These are phyloP conservation scores for Torulaspora globosa DNA, from an alignment of 1,139 yeast species.

Conservation along the genomic window DNA sequence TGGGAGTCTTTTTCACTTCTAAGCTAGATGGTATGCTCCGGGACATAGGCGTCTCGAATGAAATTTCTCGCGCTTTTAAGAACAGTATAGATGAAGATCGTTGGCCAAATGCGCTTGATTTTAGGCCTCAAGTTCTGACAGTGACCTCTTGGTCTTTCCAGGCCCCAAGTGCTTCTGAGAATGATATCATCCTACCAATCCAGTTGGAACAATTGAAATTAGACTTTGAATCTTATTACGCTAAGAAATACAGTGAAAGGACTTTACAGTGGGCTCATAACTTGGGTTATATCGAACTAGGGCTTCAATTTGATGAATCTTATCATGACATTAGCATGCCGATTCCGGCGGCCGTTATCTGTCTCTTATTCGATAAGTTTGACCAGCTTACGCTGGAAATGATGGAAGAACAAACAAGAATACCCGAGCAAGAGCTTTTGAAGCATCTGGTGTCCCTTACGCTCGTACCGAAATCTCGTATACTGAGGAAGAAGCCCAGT, in stretches of 20 bases:
- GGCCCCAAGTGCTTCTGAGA: constrained; percentile 18
- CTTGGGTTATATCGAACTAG: constrained; percentile 75
- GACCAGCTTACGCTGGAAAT: constrained; percentile 55
- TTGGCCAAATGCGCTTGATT: constrained; percentile 31
- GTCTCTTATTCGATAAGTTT: constrained; percentile 61
- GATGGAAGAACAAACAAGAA: constrained; percentile 61
- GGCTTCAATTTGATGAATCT: constrained; percentile 59
- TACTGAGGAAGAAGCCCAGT: constrained; percentile 70
- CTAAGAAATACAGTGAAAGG: constrained; percentile 66
- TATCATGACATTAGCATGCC: constrained; percentile 81
- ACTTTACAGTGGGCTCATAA: constrained; percentile 79
- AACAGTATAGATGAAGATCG: constrained; percentile 47
- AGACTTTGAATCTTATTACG: constrained; percentile 49
- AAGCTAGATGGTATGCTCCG: constrained; percentile 86
- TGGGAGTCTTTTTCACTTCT: constrained; percentile 75
- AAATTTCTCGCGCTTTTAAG: constrained; percentile 17
- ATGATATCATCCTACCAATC: constrained; percentile 50
- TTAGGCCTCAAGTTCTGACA: constrained; percentile 54
- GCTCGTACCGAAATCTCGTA: constrained; percentile 75
- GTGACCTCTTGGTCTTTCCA: constrained; percentile 38
- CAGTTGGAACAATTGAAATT: constrained; percentile 42
- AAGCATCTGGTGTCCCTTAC: constrained; percentile 82
- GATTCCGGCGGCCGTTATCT: constrained; percentile 71
- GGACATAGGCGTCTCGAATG: constrained; percentile 53
- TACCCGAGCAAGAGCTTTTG: constrained; percentile 66